Percentiles rank a stretch among this genome's conserved stretches.
These are phyloP conservation scores for Pistacia atlantica DNA, from an alignment of 345 rosid genomes.

Conservation along the genomic window DNA sequence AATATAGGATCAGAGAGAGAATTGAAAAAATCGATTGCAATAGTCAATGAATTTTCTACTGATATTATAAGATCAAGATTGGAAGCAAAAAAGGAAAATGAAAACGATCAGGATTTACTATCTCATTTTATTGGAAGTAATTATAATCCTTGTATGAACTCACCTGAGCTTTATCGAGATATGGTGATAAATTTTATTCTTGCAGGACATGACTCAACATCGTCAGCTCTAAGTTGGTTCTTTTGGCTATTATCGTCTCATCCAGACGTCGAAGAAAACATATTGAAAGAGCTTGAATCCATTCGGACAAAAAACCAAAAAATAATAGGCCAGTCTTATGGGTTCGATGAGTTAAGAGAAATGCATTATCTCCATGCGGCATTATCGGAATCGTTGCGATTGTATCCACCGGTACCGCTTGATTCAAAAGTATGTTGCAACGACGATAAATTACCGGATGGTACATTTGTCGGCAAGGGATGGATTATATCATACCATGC, in stretches of 20 bases:
- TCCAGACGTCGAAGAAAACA: not conserved
- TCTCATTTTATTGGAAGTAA: not conserved
- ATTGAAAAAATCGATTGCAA: conserved; percentile 27
- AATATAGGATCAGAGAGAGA: conserved; percentile 50
- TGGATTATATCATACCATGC: not conserved
- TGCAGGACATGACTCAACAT: not conserved
- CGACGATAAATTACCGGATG: not conserved
- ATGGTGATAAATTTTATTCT: not conserved
- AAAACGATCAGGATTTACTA: not conserved
- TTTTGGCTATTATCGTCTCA: not conserved
- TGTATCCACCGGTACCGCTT: not conserved
- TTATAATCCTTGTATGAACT: not conserved
- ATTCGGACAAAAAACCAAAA: not conserved
- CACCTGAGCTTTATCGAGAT: not conserved
- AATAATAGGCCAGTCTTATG: not conserved
- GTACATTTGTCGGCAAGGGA: not conserved
- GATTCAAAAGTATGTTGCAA: not conserved
- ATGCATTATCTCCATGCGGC: not conserved
- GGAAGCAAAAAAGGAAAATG: not conserved
- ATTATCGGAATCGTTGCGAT: not conserved
- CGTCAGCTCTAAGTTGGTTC: not conserved
- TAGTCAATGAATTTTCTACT: conserved; percentile 49
- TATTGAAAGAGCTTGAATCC: not conserved
- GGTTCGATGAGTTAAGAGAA: not conserved
- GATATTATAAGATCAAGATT: conserved; percentile 29